Conservation (phyloP, 768 basidiomycete genomes). For the Pilatotrama ljubarskyi region DNA sequence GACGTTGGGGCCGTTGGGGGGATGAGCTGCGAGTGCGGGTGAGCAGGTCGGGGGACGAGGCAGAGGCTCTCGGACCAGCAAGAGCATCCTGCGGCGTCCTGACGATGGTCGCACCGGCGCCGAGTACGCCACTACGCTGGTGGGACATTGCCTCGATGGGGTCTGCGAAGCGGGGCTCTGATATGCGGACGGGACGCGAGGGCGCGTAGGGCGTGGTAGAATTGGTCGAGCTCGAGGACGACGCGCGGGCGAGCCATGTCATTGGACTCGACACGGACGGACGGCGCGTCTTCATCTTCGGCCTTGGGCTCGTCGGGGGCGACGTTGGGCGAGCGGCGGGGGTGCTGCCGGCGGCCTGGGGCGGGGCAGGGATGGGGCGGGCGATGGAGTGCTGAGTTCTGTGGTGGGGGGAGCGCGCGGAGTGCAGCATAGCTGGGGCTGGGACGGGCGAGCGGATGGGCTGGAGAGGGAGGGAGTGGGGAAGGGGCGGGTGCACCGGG, state of each 20-base stretch:
- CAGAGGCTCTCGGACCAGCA: conserved; percentile 29
- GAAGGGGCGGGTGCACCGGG: background rate
- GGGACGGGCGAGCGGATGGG: conserved; percentile 14
- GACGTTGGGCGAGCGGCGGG: conserved; percentile 22
- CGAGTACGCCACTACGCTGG: conserved; percentile 52
- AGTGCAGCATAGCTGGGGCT: conserved; percentile 13
- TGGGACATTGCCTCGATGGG: conserved; percentile 33
- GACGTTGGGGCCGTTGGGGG: conserved; percentile 5
- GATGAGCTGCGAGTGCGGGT: conserved; percentile 6
- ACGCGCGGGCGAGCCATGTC: conserved; percentile 43
- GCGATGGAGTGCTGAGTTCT: conserved; percentile 20
- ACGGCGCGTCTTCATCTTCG: conserved; percentile 31
- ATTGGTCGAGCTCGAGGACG: conserved; percentile 33
- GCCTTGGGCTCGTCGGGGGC: conserved; percentile 30
- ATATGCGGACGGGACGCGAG: conserved; percentile 42
- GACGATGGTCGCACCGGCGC: conserved; percentile 74
- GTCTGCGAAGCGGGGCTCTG: conserved; percentile 43
- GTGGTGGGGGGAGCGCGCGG: conserved; percentile 10
- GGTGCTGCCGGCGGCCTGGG: background rate
- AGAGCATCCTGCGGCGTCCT: conserved; percentile 81
- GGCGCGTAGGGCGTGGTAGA: conserved; percentile 32
- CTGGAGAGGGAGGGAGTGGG: conserved; percentile 3
- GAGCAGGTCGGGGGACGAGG: conserved; percentile 23
- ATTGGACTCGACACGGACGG: conserved; percentile 43
- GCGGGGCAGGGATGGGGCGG: conserved; percentile 19